Base-by-base conservation (phyloP, 768 basidiomycete species). In the Clitopilus passeckerianus region DNA sequence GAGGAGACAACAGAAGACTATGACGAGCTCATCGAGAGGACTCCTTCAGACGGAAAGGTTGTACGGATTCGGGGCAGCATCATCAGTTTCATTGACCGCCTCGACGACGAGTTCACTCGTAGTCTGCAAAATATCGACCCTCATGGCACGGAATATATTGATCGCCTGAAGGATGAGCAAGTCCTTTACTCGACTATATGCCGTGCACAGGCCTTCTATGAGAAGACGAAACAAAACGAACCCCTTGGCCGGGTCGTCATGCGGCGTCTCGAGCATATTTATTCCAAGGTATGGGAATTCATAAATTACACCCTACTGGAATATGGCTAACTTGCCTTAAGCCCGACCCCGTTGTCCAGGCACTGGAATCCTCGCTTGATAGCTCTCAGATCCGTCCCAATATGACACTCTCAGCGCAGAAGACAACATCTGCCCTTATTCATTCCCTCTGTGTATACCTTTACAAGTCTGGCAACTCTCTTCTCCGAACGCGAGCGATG, bases 101-200 rank as follows among this genome's bases (percentile, higher is more conserved):
- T 99, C 53, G 97, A 98, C 70, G 97, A 98, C 66, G 97, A 99
- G 75, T 99, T 99, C 72, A 98, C 95, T 46, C 91, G 91, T 69
- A 95, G 93, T 67, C 75, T 99, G 34, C 97, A 98, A 83, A 94
- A 98, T 68, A 94, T 97, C 63, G 97, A 99, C 67, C 96, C 97
- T 7, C 97, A 99, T 70, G 95, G 97, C 1, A 93, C 91, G n/a
- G 97, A 99, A 72, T 99, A 99, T 69, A 90, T 99, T 46, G 97
- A 98, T 69, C 85, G 97, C 53, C 78, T 99, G 59, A 94, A 94
- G 74, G 95, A 98, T 69, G 98, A 98, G 77, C 93, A 94, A 68
- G 87, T 88, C 15, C 82, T 99, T 22, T 99, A 98, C 72, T 84
- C 86, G 70, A 95, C 93, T 33, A 93, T 99, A 64, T 93, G 92